Base-by-base conservation (phyloP, 345 rosid genomes). In the Citrus trifoliata region DNA sequence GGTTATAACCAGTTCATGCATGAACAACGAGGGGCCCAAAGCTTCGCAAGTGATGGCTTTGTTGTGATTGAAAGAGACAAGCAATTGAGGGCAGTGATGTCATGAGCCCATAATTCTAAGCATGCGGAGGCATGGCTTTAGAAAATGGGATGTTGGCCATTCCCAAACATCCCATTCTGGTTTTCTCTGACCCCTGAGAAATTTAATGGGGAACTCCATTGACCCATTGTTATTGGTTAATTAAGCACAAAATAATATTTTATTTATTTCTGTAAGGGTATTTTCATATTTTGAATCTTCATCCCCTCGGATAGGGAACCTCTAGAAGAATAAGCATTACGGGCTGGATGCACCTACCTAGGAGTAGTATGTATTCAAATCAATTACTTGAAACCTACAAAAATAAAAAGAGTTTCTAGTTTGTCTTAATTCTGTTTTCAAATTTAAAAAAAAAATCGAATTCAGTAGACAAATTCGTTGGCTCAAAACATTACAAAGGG, bases 101-200 rank as follows among this genome's bases (percentile, higher is more conserved):
- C 35, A 22, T 27, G 84, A 74, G 56, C 79, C 79, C 76, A 60
- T 76, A 32, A 55, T 78, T 82, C 84, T 70, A 28, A 66, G 70
- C 81, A 70, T 18, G 70, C 2, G 67, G 76, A 61, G 84, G 63
- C 80, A 80, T 80, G 13, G 82, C 64, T 32, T 38, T 22, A 67
- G 83, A 70, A 84, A 78, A 86, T 86, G 89, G 83, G 84, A 68
- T 88, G 91, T 71, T 72, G 75, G 82, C 74, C 40, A 72, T 75
- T 83, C 63, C 38, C 35, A 28, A 38, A 85, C 89, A 88, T 18
- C 42, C 76, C 83, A 80, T 83, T 78, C 65, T 64, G 27, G 73
- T 33, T 67, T 76, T 51, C 60, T 62, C 76, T 80, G 76, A 63
- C 71, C 68, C 58, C 5, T 35, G 28, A 53, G 2, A 42, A 58